Conservation (phyloP, 2,329 filamentous ascomycete genomes). For the Fusarium sp. region DNA sequence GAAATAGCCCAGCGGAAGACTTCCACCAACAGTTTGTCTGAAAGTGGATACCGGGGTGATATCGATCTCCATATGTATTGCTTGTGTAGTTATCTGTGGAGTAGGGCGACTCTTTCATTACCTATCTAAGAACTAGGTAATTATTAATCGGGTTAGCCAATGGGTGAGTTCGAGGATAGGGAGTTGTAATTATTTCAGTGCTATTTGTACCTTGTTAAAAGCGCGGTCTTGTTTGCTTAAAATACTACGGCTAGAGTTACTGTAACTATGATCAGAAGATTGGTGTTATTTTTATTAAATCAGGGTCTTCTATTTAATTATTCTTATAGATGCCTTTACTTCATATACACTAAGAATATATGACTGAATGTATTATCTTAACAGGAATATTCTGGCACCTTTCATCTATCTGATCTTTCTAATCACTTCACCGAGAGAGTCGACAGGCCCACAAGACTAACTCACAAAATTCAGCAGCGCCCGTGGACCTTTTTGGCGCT, state of each 20-base stretch:
- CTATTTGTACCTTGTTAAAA: background rate
- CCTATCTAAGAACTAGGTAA: background rate
- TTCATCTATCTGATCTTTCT: background rate
- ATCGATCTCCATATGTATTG: background rate
- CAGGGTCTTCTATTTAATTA: too few species aligned
- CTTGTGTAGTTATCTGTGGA: background rate
- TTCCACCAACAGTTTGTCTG: accelerated
- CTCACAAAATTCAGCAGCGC: too few species aligned
- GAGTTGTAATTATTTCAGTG: accelerated
- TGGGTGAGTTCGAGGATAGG: accelerated
- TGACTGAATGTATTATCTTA: background rate
- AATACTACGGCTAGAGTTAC: accelerated
- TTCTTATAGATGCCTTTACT: accelerated
- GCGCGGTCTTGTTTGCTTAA: background rate
- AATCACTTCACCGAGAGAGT: background rate
- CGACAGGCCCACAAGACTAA: too few species aligned
- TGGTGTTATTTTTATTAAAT: background rate
- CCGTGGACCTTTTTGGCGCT: background rate
- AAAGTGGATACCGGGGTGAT: too few species aligned
- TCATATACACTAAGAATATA: accelerated
- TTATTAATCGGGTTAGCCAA: accelerated
- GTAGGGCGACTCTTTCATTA: background rate
- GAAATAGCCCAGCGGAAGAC: background rate
- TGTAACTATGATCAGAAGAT: background rate
- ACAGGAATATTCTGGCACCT: accelerated